Percentiles rank a stretch among this genome's conserved stretches.
These are phyloP conservation scores for Colletotrichum chlorophyti DNA, from an alignment of 2,329 filamentous ascomycete species.

Conservation along the genomic window DNA sequence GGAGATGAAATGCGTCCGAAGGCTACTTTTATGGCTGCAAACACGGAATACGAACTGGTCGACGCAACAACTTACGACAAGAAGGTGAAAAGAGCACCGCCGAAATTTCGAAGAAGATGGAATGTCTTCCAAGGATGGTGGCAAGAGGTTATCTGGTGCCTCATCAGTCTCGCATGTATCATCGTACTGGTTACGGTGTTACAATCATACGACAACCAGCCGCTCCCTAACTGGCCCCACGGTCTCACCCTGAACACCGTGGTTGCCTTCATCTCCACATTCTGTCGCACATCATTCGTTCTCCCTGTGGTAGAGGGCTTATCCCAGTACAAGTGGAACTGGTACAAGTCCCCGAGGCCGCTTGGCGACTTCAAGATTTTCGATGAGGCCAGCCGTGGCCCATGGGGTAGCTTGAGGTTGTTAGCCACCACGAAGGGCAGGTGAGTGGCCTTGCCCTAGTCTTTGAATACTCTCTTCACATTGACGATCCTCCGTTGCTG, in stretches of 20 bases:
- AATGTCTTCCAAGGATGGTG: background rate
- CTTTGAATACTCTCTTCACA: background rate
- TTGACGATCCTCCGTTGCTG: background rate
- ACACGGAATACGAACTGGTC: constrained; percentile 5
- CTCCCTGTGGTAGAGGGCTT: constrained; percentile 34
- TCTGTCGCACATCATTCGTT: constrained; percentile 33
- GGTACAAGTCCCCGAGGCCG: constrained; percentile 21
- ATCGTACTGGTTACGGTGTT: constrained; percentile 33
- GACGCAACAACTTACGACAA: background rate
- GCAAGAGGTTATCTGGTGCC: constrained; percentile 6
- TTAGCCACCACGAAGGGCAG: constrained; percentile 9
- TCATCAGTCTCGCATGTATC: background rate
- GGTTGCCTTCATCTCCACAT: constrained; percentile 35
- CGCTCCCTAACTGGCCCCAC: constrained; percentile 31
- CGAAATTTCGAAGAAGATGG: background rate
- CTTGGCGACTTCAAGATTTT: constrained; percentile 26
- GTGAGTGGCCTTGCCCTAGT: background rate
- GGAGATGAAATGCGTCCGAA: background rate
- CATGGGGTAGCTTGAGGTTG: constrained; percentile 28
- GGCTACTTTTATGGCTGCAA: background rate
- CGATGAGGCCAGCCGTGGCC: constrained; percentile 30
- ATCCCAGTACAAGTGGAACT: constrained; percentile 32
- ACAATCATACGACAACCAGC: constrained; percentile 29
- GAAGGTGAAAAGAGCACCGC: background rate
- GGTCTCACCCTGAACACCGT: constrained; percentile 38